phyloP scores from a whole-genome alignment of 768 basidiomycete species.

The Stropharia rugosoannulata region DNA sequence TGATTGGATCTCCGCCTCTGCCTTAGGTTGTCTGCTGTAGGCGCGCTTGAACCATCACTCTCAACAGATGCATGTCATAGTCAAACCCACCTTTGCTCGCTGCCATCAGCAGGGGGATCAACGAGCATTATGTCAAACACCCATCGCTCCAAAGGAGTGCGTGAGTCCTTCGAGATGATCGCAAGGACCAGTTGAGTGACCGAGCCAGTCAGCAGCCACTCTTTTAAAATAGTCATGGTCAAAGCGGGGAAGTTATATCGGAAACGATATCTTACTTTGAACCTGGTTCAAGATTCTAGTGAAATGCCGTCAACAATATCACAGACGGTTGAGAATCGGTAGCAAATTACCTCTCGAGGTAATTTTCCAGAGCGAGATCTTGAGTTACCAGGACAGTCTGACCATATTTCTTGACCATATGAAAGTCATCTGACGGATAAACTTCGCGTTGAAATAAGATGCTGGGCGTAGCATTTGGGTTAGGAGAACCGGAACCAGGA shows the following conservation, averaged over 20 bases:
- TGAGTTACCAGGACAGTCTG: conserved; percentile 94
- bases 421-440: conserved; percentile 97
- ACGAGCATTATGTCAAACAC: conserved; percentile 94
- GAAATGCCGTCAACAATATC: conserved; percentile 2
- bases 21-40: conserved; percentile 56
- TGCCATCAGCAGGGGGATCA: conserved; percentile 52
- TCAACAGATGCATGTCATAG: conserved; percentile 1
- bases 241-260: neutral
- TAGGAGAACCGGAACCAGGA: neutral
- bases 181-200: conserved; percentile 94
- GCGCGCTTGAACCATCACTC: conserved; percentile 2
- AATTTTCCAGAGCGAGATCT: conserved; percentile 90
- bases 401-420: conserved; percentile 99
- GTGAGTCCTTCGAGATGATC: conserved; percentile 93
- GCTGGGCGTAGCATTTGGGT: conserved; percentile 36
- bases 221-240: conserved; percentile 38
- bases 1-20: conserved; percentile 89
- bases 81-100: conserved; percentile 36
- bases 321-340: neutral
- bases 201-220: conserved; percentile 91
- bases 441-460: conserved; percentile 97
- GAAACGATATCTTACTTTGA: conserved; percentile 55
- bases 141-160: conserved; percentile 93
- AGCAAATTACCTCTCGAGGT: conserved; percentile 69
- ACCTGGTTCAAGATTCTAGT: conserved; percentile 87